A percentile compares a stretch with the other conserved stretches of the same genome.
Conservation (phyloP, 2,329 filamentous ascomycete genomes). For the Botryosphaeria dothidea region DNA sequence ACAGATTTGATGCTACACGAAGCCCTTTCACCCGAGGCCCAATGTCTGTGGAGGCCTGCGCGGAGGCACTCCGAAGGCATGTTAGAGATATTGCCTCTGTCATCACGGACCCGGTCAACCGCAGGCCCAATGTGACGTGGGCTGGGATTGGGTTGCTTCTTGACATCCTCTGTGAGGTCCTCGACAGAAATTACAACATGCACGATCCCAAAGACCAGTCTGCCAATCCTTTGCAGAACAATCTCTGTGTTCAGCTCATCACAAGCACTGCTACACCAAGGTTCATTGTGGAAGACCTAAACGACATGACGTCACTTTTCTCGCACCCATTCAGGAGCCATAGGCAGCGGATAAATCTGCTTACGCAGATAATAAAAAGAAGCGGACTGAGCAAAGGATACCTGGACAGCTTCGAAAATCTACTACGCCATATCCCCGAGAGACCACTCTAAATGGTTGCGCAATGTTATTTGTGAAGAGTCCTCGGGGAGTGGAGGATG, state of each 20-base stretch:
- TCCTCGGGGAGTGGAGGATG: not conserved
- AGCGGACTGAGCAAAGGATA: not conserved
- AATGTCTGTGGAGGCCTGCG: conserved; percentile 33
- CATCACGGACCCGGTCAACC: conserved; percentile 22
- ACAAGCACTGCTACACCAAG: not conserved
- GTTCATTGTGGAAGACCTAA: not conserved
- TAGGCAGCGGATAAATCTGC: not conserved
- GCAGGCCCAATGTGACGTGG: conserved; percentile 24
- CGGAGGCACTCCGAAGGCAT: conserved; percentile 30
- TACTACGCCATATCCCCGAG: too few relatives aligned
- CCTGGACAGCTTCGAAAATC: not conserved
- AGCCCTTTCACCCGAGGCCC: conserved; percentile 24
- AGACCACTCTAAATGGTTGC: too few relatives aligned
- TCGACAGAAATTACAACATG: conserved; percentile 33
- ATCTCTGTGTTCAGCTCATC: conserved; percentile 11
- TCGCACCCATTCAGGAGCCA: not conserved
- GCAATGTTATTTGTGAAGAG: too few relatives aligned
- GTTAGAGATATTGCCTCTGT: conserved; percentile 32
- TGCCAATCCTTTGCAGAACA: conserved; percentile 18
- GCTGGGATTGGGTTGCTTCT: conserved; percentile 33
- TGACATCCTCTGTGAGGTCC: conserved; percentile 35
- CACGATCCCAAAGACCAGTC: conserved; percentile 31
- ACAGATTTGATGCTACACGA: conserved; percentile 34
- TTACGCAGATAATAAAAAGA: not conserved
- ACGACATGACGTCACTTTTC: not conserved